phyloP scores from a whole-genome alignment of 805 yeast species.

The Metschnikowia lachancei region DNA sequence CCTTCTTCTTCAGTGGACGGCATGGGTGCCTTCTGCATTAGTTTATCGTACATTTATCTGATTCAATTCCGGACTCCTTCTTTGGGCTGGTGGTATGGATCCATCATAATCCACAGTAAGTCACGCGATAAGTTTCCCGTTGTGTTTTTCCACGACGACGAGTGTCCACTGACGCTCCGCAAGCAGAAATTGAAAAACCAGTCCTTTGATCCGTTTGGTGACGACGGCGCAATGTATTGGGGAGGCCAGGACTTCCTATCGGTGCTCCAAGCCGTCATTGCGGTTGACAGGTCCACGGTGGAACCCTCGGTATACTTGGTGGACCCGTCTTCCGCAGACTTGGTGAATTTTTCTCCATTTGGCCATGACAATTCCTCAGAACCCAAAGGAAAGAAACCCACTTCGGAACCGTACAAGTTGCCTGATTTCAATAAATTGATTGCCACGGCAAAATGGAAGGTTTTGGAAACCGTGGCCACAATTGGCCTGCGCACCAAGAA shows the following conservation, averaged over 20 bases:
- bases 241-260: constrained; percentile 82
- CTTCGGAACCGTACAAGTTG: constrained; percentile 22
- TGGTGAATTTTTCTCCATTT: constrained; percentile 52
- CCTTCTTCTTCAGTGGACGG: constrained; percentile 47
- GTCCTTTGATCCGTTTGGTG: constrained; percentile 72
- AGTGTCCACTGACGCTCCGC: constrained; percentile 67
- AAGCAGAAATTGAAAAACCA: constrained; percentile 59
- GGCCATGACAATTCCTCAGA: constrained; percentile 1
- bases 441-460: constrained; percentile 77
- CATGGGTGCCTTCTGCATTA: constrained; percentile 55
- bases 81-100: constrained; percentile 89
- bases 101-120: constrained; percentile 69
- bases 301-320: constrained; percentile 73
- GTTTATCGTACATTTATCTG: constrained; percentile 63
- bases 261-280: constrained; percentile 52
- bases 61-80: constrained; percentile 83
- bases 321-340: constrained; percentile 72
- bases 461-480: constrained; percentile 80
- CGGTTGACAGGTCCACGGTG: constrained; percentile 63
- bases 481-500: constrained; percentile 52
- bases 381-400: neutral
- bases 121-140: constrained; percentile 73
- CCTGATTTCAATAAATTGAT: constrained; percentile 46
- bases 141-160: constrained; percentile 89
- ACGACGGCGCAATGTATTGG: constrained; percentile 64